Percentiles rank a stretch among this genome's conserved stretches.
phyloP scores from a whole-genome alignment of 2,329 filamentous ascomycete genomes.

The Pyrenophora tritici-repentis region DNA sequence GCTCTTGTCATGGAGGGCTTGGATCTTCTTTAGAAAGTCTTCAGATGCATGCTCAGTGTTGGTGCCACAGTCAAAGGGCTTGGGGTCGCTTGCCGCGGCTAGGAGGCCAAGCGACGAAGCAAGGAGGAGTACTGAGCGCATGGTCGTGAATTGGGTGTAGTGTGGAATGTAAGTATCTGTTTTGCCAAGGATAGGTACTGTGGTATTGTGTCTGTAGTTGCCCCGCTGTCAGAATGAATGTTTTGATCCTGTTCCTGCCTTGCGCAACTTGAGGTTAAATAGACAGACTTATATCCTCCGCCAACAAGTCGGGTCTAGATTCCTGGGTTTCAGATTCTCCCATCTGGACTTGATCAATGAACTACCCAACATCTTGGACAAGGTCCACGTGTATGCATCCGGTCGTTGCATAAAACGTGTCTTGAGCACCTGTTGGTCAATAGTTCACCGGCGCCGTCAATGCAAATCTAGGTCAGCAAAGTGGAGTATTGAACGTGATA shows the following conservation, averaged over 20 bases:
- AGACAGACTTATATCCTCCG: constrained; percentile 36
- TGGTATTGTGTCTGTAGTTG: constrained; percentile 1
- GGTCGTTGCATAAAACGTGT: constrained; percentile 29
- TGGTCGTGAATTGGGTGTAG: constrained; percentile 27
- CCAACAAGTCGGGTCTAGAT: constrained; percentile 35
- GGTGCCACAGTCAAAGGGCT: constrained; percentile 53
- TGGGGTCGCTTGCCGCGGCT: constrained; percentile 27
- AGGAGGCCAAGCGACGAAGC: constrained; percentile 34
- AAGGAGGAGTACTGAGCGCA: constrained; percentile 30
- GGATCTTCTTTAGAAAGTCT: constrained; percentile 48
- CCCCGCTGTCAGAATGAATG: constrained; percentile 19
- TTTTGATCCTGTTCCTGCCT: constrained; percentile 16
- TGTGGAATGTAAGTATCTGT: constrained; percentile 25
- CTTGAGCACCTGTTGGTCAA: constrained; percentile 19
- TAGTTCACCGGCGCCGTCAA: constrained; percentile 9
- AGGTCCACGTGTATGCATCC: constrained; percentile 30
- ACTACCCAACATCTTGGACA: constrained; percentile 25
- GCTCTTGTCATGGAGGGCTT: constrained; percentile 39
- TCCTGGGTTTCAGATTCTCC: constrained; percentile 37
- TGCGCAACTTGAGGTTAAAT: constrained; percentile 18
- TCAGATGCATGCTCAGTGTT: constrained; percentile 42
- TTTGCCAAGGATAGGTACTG: too few species aligned
- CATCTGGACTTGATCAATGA: constrained; percentile 29
- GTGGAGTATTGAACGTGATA: not conserved
- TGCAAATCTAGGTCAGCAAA: constrained; percentile 11